Evolutionary conservation across 73 alveolate genomes (phyloP).

Genomic region (Paramecium sexaurelia): DNA sequence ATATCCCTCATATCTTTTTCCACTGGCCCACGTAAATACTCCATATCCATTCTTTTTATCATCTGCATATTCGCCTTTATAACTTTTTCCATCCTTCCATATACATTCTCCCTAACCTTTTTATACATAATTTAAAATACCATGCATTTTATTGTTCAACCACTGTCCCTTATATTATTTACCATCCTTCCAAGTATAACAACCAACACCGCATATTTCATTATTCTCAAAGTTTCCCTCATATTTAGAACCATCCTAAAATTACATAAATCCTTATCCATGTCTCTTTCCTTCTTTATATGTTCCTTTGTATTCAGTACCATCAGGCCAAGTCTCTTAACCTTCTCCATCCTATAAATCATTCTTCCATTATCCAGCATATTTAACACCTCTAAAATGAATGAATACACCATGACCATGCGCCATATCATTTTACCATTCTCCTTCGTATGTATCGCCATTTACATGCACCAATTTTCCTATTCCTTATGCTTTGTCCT

Average conservation of each 20-base stretch:
- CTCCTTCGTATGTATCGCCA: constrained; percentile 81
- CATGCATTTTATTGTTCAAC: constrained; percentile 68
- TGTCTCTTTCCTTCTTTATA: constrained; percentile 71
- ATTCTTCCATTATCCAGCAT: constrained; percentile 86
- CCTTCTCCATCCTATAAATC: constrained; percentile 85
- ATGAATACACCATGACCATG: constrained; percentile 75
- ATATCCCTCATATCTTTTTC: constrained; percentile 64
- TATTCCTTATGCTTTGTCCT: constrained; percentile 89
- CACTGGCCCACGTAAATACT: constrained; percentile 61
- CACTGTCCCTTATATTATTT: constrained; percentile 77
- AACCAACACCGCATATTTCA: constrained; percentile 67
- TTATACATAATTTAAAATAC: neutral
- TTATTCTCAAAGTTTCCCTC: constrained; percentile 60
- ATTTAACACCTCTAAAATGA: constrained; percentile 72
- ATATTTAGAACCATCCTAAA: constrained; percentile 62
- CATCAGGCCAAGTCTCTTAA: constrained; percentile 78
- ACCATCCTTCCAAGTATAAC: constrained; percentile 82
- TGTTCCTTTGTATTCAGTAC: constrained; percentile 69
- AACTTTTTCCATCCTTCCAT: constrained; percentile 69
- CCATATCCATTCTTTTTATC: constrained; percentile 71
- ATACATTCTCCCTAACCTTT: constrained; percentile 51
- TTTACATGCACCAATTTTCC: constrained; percentile 86
- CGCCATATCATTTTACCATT: constrained; percentile 79
- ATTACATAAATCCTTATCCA: constrained; percentile 71
- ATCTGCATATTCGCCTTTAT: constrained; percentile 67